Conservation (phyloP, 2,329 filamentous ascomycete species). For the Leptographium wingfieldii region DNA sequence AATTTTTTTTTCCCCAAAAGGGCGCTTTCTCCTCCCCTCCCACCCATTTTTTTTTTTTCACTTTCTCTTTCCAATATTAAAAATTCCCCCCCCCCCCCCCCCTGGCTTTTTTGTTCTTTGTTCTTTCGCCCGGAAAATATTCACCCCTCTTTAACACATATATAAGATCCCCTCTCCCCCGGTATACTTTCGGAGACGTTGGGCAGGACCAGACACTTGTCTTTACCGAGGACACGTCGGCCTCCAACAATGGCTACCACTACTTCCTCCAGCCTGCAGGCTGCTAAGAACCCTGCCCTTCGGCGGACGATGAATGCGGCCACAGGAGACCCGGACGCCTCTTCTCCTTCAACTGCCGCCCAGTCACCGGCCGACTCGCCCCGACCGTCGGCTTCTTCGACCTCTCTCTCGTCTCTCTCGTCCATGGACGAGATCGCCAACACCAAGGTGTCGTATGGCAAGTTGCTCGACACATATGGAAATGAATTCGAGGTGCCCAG, state of each 20-base stretch:
- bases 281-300: constrained; percentile 29
- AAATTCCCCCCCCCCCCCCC: not conserved
- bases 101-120: not conserved
- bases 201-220: not conserved
- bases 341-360: constrained; percentile 40
- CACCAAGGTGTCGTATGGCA: constrained; percentile 34
- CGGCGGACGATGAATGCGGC: constrained; percentile 33
- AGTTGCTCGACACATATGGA: constrained; percentile 82
- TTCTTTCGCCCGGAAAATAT: not conserved
- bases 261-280: constrained; percentile 22
- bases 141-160: not conserved
- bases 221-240: not conserved
- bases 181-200: not conserved
- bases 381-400: constrained; percentile 60
- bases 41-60: too few species aligned
- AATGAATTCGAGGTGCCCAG: constrained; percentile 89
- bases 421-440: constrained; percentile 50
- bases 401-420: constrained; percentile 81
- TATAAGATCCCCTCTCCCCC: not conserved
- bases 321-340: constrained; percentile 29
- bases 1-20: too few species aligned
- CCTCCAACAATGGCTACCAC: constrained; percentile 29
- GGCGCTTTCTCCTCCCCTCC: too few species aligned
- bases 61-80: too few species aligned
- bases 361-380: constrained; percentile 49